A percentile compares a stretch with the other conserved stretches of the same genome.
These are phyloP conservation scores for Schizopora paradoxa DNA, from an alignment of 1,284 basidiomycete species.

Conservation along the genomic window DNA sequence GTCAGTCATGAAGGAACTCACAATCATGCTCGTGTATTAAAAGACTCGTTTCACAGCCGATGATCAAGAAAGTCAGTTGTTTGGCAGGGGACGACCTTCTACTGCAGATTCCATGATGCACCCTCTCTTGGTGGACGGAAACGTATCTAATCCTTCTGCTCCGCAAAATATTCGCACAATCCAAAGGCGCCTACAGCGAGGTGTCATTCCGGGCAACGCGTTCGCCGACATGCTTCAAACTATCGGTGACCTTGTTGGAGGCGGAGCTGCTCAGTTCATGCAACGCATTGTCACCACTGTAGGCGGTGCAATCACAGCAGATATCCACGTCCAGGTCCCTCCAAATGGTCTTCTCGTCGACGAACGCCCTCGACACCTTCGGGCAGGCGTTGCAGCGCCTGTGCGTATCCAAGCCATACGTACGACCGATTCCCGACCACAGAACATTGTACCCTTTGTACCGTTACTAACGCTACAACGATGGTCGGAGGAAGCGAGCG, in stretches of 20 bases:
- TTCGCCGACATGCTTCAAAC: slow-evolving; percentile 67
- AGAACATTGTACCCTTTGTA: slow-evolving; percentile 59
- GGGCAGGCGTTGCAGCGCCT: slow-evolving; percentile 45
- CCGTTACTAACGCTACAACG: slow-evolving; percentile 83
- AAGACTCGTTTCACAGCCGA: too few species aligned
- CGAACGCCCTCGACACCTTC: slow-evolving; percentile 47
- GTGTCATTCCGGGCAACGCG: slow-evolving; percentile 40
- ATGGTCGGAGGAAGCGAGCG: slow-evolving; percentile 87
- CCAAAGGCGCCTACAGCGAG: slow-evolving; percentile 47
- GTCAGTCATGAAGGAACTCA: too few species aligned
- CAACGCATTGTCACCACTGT: slow-evolving; percentile 66
- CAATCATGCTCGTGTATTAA: too few species aligned
- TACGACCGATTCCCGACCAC: slow-evolving; percentile 40
- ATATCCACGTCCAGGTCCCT: slow-evolving; percentile 66
- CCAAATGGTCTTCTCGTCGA: slow-evolving; percentile 45
- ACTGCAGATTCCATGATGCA: slow-evolving; percentile 69
- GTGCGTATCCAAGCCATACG: slow-evolving; percentile 53
- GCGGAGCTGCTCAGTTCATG: slow-evolving; percentile 77
- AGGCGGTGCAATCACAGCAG: slow-evolving; percentile 49
- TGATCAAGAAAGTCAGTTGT: too few species aligned
- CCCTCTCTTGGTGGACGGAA: slow-evolving; percentile 72
- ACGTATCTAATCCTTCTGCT: slow-evolving; percentile 36
- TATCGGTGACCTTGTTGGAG: slow-evolving; percentile 79
- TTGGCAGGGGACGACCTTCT: too few species aligned
- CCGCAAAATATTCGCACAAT: slow-evolving; percentile 38